Conservation (phyloP, 2,329 filamentous ascomycete species). For the Ophidiomyces ophidiicola region DNA sequence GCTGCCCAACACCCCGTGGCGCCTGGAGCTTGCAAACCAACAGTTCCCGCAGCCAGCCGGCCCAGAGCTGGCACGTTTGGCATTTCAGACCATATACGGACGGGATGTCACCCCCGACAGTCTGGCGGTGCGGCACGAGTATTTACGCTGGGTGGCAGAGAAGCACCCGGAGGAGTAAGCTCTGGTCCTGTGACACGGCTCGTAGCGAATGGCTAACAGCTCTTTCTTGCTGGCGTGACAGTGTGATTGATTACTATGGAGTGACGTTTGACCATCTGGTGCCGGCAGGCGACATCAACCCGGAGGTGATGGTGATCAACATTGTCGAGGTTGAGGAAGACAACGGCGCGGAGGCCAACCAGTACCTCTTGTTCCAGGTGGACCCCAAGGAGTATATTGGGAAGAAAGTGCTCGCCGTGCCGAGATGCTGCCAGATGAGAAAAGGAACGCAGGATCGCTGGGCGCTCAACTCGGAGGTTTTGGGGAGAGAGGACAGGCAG, state of each 20-base stretch:
- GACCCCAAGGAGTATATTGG: background rate
- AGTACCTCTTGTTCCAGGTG: background rate
- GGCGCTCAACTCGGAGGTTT: too few species aligned
- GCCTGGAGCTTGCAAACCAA: background rate
- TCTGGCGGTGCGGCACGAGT: constrained; percentile 1
- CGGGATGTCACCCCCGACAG: background rate
- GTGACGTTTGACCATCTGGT: constrained; percentile 1
- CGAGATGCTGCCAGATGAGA: background rate
- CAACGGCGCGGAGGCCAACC: background rate
- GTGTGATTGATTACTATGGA: background rate
- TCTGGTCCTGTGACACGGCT: too few species aligned
- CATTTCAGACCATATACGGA: background rate
- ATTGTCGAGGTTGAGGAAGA: background rate
- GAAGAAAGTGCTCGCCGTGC: constrained; percentile 1
- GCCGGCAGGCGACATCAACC: background rate
- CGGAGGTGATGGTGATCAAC: background rate
- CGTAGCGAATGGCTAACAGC: too few species aligned
- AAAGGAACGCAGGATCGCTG: background rate
- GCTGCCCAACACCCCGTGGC: background rate
- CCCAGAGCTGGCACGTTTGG: background rate
- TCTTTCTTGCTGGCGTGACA: background rate
- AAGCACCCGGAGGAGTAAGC: background rate
- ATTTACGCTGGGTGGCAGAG: background rate
- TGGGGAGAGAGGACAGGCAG: too few species aligned
- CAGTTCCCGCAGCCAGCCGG: background rate